A percentile compares a stretch with the other conserved stretches of the same genome.
Evolutionary conservation across 176 grass and related monocot species (phyloP).

Genomic region (Miscanthus lutarioriparius): DNA sequence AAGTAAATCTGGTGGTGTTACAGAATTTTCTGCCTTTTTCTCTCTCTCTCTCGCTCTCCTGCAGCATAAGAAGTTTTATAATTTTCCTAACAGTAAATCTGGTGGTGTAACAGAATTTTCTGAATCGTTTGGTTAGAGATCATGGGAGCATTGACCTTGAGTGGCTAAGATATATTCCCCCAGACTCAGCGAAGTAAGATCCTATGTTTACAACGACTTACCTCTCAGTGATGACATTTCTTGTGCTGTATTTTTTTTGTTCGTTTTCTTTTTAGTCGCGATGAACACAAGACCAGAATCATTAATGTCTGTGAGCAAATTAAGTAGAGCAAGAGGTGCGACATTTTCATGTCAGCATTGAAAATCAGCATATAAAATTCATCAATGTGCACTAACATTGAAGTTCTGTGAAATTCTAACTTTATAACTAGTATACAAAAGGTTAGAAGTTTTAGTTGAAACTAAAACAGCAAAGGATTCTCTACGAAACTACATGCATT

Average conservation of each 20-base stretch:
- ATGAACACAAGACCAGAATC: slow-evolving; percentile 16
- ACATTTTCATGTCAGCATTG: neutral
- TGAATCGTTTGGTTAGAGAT: slow-evolving; percentile 84
- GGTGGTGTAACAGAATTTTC: slow-evolving; percentile 65
- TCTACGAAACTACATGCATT: slow-evolving; percentile 7
- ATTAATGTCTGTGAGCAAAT: neutral
- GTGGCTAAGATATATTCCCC: slow-evolving; percentile 75
- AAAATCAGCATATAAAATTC: slow-evolving; percentile 21
- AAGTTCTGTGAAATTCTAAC: slow-evolving; percentile 18
- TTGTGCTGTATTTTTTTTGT: neutral
- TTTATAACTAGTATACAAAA: neutral
- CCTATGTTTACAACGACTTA: slow-evolving; percentile 14
- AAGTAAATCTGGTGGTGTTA: slow-evolving; percentile 35
- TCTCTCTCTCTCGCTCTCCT: neutral
- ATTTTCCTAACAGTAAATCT: slow-evolving; percentile 34
- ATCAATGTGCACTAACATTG: neutral
- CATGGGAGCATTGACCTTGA: slow-evolving; percentile 98
- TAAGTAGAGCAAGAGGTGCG: slow-evolving; percentile 8
- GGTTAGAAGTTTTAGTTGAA: slow-evolving; percentile 7
- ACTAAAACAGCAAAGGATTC: slow-evolving; percentile 8
- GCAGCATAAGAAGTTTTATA: slow-evolving; percentile 16
- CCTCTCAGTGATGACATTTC: slow-evolving; percentile 20
- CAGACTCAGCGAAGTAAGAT: slow-evolving; percentile 85
- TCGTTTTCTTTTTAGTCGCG: neutral
- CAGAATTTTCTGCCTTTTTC: slow-evolving; percentile 27